Evolutionary conservation across 371 early-diverging fungal species (phyloP).

Genomic region (Capillidium rhysosporum): DNA sequence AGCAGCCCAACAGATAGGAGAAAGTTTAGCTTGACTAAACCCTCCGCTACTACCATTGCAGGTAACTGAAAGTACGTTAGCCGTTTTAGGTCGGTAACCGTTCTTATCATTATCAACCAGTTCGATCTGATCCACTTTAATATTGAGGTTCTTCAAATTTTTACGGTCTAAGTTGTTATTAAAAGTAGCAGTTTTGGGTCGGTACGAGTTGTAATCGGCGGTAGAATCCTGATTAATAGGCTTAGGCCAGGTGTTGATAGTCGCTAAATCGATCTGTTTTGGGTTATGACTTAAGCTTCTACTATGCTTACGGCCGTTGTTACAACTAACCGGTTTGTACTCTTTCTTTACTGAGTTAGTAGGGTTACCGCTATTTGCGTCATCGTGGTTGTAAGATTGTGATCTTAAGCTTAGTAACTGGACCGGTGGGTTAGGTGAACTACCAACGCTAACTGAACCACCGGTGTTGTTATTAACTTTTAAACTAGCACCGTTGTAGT

Average conservation of each 20-base stretch:
- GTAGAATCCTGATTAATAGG: no score
- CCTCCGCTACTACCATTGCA: background rate
- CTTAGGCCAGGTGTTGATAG: no score
- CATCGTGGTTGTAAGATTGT: background rate
- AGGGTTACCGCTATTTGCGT: no score
- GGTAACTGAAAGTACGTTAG: background rate
- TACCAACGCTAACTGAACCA: background rate
- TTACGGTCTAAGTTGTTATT: background rate
- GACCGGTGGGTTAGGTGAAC: no score
- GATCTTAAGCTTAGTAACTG: background rate
- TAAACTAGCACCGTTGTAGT: background rate
- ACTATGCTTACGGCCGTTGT: no score
- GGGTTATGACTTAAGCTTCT: no score
- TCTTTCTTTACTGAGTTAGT: no score
- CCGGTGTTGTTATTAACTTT: no score
- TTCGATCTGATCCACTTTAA: conserved; percentile 4
- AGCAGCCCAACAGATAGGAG: conserved; percentile 4
- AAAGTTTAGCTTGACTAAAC: background rate
- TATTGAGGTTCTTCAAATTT: background rate
- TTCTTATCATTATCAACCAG: background rate
- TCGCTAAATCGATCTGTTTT: background rate
- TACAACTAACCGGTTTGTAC: background rate
- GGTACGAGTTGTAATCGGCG: no score
- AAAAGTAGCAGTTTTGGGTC: background rate
- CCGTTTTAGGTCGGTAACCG: background rate